phyloP scores from a whole-genome alignment of 2,329 filamentous ascomycete genomes.

The Hypoxylon sp. region DNA sequence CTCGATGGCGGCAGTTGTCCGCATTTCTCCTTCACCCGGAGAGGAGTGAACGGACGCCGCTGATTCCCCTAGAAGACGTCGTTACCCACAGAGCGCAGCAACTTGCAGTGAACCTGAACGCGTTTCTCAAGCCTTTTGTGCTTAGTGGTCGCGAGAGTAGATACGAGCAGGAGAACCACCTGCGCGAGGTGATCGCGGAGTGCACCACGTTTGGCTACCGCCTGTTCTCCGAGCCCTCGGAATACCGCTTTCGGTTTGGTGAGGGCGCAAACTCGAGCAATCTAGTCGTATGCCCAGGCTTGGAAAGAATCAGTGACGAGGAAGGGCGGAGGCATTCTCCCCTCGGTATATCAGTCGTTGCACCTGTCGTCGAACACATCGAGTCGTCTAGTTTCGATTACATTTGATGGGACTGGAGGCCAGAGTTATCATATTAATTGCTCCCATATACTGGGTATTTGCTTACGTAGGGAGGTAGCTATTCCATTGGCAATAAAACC shows the following conservation, averaged over 20 bases:
- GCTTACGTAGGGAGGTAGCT: no score
- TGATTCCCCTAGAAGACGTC: slow-evolving; percentile 43
- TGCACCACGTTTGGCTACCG: slow-evolving; percentile 52
- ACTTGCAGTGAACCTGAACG: slow-evolving; percentile 47
- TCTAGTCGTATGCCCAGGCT: slow-evolving; percentile 38
- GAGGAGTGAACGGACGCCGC: slow-evolving; percentile 48
- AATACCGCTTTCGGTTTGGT: slow-evolving; percentile 46
- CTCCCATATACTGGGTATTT: no score
- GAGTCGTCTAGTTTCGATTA: slow-evolving; percentile 4
- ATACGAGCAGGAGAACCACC: slow-evolving; percentile 49
- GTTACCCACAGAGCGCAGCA: slow-evolving; percentile 44
- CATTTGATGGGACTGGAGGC: neutral
- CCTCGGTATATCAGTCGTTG: slow-evolving; percentile 25
- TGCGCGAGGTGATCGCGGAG: slow-evolving; percentile 51
- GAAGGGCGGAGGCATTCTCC: slow-evolving; percentile 30
- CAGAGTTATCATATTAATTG: neutral
- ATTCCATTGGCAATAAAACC: no score
- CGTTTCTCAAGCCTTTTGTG: slow-evolving; percentile 48
- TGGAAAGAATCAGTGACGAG: slow-evolving; percentile 39
- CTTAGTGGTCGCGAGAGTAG: slow-evolving; percentile 35
- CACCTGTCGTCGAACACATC: slow-evolving; percentile 31
- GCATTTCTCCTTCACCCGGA: slow-evolving; percentile 52
- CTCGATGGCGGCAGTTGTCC: slow-evolving; percentile 53
- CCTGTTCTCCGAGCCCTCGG: slow-evolving; percentile 53
- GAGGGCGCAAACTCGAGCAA: slow-evolving; percentile 7